Evolutionary conservation across 495 filamentous ascomycete species (phyloP).

Genomic region (Hypoxylon intermedium): DNA sequence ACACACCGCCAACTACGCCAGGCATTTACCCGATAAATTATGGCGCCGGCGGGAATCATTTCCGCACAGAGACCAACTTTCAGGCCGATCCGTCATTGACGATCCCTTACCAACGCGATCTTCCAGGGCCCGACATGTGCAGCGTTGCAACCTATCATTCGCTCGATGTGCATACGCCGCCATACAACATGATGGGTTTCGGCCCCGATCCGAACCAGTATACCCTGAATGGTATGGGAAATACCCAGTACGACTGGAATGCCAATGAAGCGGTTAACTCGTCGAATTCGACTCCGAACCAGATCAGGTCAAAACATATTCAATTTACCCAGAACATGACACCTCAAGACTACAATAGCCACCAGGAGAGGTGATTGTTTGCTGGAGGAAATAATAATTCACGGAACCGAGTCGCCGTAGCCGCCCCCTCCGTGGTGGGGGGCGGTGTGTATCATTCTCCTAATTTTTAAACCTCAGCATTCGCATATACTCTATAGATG

Average conservation of each 20-base stretch:
- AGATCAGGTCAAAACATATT: constrained; percentile 51
- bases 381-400: too few species aligned
- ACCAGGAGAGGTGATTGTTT: constrained; percentile 26
- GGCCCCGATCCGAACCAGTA: constrained; percentile 42
- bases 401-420: too few species aligned
- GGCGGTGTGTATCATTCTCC: too few species aligned
- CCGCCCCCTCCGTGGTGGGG: too few species aligned
- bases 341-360: constrained; percentile 51
- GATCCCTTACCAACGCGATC: constrained; percentile 54
- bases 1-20: constrained; percentile 57
- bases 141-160: constrained; percentile 50
- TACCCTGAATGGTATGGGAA: constrained; percentile 37
- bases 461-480: too few species aligned
- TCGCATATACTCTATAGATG: constrained; percentile 17
- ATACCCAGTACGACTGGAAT: constrained; percentile 53
- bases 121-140: constrained; percentile 51
- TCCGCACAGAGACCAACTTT: constrained; percentile 43
- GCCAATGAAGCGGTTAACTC: constrained; percentile 51
- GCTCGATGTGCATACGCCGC: constrained; percentile 51
- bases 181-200: constrained; percentile 48
- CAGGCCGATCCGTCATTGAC: constrained; percentile 51
- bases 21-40: too few species aligned
- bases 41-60: too few species aligned
- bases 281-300: constrained; percentile 50
- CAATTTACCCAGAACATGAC: constrained; percentile 60